These are phyloP conservation scores for Lactarius pseudohatsudake DNA, from an alignment of 768 basidiomycete species.

Conservation along the genomic window DNA sequence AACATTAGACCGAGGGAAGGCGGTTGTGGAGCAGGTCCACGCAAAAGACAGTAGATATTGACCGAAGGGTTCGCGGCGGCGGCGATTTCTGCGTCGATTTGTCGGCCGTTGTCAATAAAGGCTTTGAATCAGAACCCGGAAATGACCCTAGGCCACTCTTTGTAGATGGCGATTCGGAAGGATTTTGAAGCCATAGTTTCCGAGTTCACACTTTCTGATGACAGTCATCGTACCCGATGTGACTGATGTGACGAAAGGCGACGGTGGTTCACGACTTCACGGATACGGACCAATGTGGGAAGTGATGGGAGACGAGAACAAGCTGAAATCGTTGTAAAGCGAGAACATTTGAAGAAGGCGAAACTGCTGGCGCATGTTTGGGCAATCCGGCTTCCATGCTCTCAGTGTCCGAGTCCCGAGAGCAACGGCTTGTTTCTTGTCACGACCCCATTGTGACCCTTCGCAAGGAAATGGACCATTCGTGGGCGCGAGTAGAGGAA, in stretches of 20 bases:
- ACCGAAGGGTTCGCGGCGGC: too few species aligned
- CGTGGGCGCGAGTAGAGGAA: not conserved
- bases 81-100: too few species aligned
- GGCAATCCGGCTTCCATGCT: not conserved
- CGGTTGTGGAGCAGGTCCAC: too few species aligned
- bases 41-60: too few species aligned
- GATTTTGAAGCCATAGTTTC: not conserved
- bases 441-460: not conserved
- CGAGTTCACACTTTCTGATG: not conserved
- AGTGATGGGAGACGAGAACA: slow-evolving; percentile 2
- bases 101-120: not conserved
- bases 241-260: too few species aligned
- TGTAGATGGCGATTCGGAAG: not conserved
- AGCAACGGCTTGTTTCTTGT: not conserved
- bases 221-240: too few species aligned
- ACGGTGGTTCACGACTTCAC: not conserved
- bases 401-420: not conserved
- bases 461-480: not conserved
- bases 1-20: too few species aligned
- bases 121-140: not conserved
- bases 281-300: not conserved
- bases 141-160: not conserved
- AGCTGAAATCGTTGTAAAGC: not conserved
- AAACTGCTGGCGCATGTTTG: not conserved
- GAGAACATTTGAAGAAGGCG: not conserved